phyloP scores from a whole-genome alignment of 768 basidiomycete genomes.

The Austroboletus festivus region DNA sequence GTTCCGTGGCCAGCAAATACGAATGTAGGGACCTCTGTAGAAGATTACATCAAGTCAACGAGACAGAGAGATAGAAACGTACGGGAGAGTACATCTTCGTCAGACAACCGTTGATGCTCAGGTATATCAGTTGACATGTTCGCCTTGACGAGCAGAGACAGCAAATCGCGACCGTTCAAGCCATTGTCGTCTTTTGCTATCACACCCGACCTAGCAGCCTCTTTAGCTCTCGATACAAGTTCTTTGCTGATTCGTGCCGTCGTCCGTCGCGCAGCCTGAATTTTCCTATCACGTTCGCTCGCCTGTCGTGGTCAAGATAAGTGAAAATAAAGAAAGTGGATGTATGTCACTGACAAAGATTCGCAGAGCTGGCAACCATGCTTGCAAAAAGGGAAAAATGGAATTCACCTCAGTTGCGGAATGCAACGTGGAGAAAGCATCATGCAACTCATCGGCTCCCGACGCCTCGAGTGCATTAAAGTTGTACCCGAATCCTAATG shows the following conservation, averaged over 20 bases:
- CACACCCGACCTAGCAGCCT: constrained; percentile 25
- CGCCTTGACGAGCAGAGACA: constrained; percentile 58
- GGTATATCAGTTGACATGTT: constrained; percentile 62
- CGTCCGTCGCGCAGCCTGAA: constrained; percentile 33
- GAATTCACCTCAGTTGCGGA: background rate
- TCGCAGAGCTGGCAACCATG: constrained; percentile 37
- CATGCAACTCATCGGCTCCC: constrained; percentile 29
- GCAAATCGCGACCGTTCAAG: constrained; percentile 48
- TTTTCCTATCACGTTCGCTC: constrained; percentile 12
- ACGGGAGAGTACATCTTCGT: constrained; percentile 61
- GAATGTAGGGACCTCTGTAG: constrained; percentile 58
- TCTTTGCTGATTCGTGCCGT: constrained; percentile 51
- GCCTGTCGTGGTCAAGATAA: constrained; percentile 15
- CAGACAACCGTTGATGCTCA: constrained; percentile 52
- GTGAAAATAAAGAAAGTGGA: background rate
- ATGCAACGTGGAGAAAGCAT: background rate
- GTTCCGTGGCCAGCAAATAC: constrained; percentile 60
- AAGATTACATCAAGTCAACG: background rate
- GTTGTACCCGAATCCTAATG: constrained; percentile 36
- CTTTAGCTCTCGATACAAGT: constrained; percentile 49
- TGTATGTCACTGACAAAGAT: constrained; percentile 36
- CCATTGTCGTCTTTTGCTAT: constrained; percentile 26
- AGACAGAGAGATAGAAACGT: constrained; percentile 15
- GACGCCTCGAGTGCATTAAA: constrained; percentile 30
- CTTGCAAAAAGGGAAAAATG: constrained; percentile 31